Evolutionary conservation across 805 yeast genomes (phyloP).

Genomic region (Saccharomycopsis oosterbeekiorum): DNA sequence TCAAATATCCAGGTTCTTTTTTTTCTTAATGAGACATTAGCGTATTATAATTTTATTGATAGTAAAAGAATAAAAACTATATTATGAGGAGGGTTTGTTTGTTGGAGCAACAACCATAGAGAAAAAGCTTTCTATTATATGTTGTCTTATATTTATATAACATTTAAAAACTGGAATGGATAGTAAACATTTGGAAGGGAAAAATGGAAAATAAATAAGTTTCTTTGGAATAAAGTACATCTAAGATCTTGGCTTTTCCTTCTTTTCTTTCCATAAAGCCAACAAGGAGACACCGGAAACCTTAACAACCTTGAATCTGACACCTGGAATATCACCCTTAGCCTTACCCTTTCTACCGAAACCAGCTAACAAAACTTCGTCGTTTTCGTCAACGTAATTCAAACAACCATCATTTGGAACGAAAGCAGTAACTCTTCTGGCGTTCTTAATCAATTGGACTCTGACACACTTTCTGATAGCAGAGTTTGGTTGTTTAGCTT

Average conservation of each 20-base stretch:
- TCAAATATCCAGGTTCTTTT: background rate
- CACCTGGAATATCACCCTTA: conserved; percentile 99
- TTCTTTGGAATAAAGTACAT: conserved; percentile 6
- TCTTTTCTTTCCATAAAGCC: conserved; percentile 99
- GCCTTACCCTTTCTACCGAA: conserved; percentile 99
- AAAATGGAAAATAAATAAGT: background rate
- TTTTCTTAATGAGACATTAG: background rate
- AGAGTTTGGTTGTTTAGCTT: conserved; percentile 99
- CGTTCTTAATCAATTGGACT: conserved; percentile 99
- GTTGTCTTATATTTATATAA: background rate
- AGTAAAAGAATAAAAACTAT: background rate
- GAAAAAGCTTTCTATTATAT: background rate
- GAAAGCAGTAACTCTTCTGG: conserved; percentile 99
- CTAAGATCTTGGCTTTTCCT: conserved; percentile 99
- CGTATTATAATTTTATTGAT: conserved; percentile 1
- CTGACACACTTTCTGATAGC: conserved; percentile 99
- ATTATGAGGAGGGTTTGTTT: background rate
- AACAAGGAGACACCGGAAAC: conserved; percentile 99
- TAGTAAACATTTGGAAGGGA: background rate
- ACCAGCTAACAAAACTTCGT: conserved; percentile 99
- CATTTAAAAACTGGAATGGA: background rate
- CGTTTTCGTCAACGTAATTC: conserved; percentile 99
- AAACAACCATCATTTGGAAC: conserved; percentile 99
- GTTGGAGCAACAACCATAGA: background rate
- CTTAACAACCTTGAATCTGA: conserved; percentile 99